Base-by-base conservation (phyloP, 495 filamentous ascomycete genomes). In the Usnea hakonensis region DNA sequence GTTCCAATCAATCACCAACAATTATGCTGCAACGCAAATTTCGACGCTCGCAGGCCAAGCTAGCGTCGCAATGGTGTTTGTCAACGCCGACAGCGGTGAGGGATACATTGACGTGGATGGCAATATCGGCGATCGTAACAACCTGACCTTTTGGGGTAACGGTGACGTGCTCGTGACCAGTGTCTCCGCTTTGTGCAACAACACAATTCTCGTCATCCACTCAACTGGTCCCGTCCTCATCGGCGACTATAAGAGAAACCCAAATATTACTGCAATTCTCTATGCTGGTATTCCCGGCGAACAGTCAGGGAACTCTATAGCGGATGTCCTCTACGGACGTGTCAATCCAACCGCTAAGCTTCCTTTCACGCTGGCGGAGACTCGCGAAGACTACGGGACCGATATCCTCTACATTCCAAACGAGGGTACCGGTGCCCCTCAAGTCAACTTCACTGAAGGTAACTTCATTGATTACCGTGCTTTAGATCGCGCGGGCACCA, bases 261-360 rank as follows among this genome's bases (percentile, higher is more conserved):
- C 88, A n/a, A 97, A 97, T 72, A 82, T 98, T 61, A 97, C 91
- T 11, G 94, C 90, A 32, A 94, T 98, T 44, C 70, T 97, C 21
- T 97, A 91, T 87, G 94, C 93, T 64, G 93, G 92, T 71, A 72
- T 97, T 48, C 94, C 94, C 0, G 94, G 94, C 16, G 88, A 97
- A 71, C 88, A 98, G 72, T 90, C 87, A 36, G 94, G 94, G 43
- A 92, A 94, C 74, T 83, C 88, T n/a, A 83, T 98, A 64, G 84
- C 85, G 32, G 93, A 97, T 69, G 83, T 98, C 9, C 86, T 98
- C 16, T 98, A 96, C 72, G 94, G 94, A 54, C 82, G 79, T 55
- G 84, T 90, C 70, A 96, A 94, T 74, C 93, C 94, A 9, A 83
- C 86, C 37, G 94, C 81, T 64, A 93, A 94, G 71, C 80, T 87